Percentiles rank a stretch among this genome's conserved stretches.
These are phyloP conservation scores for Drosera spatulata DNA, from an alignment of 179 eudicot genomes.

Conservation along the genomic window DNA sequence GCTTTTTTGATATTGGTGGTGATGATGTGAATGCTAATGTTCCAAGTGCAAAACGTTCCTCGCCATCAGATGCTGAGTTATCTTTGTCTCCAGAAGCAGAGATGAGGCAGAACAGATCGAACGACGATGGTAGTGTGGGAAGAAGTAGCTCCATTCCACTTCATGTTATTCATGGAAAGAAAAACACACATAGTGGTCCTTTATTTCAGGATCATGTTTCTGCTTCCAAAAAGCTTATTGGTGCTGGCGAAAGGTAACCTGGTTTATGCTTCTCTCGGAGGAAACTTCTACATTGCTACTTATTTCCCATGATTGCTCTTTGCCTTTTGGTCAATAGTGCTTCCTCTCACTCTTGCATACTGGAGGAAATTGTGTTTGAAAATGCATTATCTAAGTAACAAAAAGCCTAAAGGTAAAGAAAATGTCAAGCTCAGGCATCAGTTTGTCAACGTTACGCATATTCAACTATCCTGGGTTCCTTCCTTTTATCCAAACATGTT, in stretches of 20 bases:
- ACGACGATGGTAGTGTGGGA: slow-evolving; percentile 24
- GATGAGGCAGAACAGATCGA: slow-evolving; percentile 24
- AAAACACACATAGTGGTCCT: slow-evolving; percentile 50
- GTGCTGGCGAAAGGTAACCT: slow-evolving; percentile 55
- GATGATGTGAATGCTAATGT: slow-evolving; percentile 35
- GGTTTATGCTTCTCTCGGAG: not conserved
- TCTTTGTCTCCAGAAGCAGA: slow-evolving; percentile 22
- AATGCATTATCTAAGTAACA: too few relatives aligned
- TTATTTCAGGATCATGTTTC: slow-evolving; percentile 37
- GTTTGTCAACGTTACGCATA: too few relatives aligned
- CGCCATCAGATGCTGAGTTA: slow-evolving; percentile 14
- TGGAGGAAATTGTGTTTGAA: too few relatives aligned
- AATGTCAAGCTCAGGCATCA: too few relatives aligned
- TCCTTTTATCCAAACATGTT: too few relatives aligned
- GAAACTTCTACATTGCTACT: not conserved
- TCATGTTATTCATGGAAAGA: slow-evolving; percentile 27
- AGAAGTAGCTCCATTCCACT: slow-evolving; percentile 33
- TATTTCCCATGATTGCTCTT: too few relatives aligned
- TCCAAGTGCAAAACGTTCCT: slow-evolving; percentile 31
- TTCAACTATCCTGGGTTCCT: too few relatives aligned
- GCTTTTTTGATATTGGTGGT: slow-evolving; percentile 77
- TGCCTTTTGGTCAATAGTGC: not conserved
- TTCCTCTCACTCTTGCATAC: not conserved
- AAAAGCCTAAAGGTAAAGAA: too few relatives aligned
- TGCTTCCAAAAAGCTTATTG: slow-evolving; percentile 32